phyloP scores from a whole-genome alignment of 306 rosid species.

The Gleditsia sinensis region DNA sequence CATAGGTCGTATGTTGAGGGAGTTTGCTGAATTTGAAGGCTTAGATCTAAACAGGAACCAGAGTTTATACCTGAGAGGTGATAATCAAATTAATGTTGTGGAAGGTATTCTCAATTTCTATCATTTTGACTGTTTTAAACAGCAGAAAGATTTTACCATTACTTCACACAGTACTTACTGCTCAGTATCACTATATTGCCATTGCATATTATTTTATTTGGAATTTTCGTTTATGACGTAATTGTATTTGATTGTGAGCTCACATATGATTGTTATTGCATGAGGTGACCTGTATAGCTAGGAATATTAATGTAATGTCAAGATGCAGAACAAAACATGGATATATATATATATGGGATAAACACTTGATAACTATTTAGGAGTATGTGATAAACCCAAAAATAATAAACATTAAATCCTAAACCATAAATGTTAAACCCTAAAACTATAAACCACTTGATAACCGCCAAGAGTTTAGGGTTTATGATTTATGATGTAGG shows the following conservation, averaged over 20 bases:
- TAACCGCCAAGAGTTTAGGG: no score
- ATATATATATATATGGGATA: no score
- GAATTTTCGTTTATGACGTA: neutral
- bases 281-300: neutral
- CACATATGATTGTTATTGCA: slow-evolving; percentile 7
- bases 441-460: no score
- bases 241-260: neutral
- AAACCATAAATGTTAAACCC: no score
- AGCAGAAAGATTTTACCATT: neutral
- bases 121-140: slow-evolving; percentile 10
- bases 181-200: neutral
- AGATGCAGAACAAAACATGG: neutral
- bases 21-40: slow-evolving; percentile 54
- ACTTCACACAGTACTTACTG: neutral
- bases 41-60: slow-evolving; percentile 42
- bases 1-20: slow-evolving; percentile 60
- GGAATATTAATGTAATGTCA: neutral
- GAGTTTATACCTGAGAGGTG: slow-evolving; percentile 45
- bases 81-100: slow-evolving; percentile 41
- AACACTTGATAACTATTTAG: no score
- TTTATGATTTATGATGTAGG: no score
- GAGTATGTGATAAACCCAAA: no score
- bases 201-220: neutral
- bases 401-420: no score
- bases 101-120: slow-evolving; percentile 52